Evolutionary conservation across 148 eudicot genomes (phyloP), one percentile per base, ranked within the genome.

Genomic region (Heliosperma pusillum): DNA sequence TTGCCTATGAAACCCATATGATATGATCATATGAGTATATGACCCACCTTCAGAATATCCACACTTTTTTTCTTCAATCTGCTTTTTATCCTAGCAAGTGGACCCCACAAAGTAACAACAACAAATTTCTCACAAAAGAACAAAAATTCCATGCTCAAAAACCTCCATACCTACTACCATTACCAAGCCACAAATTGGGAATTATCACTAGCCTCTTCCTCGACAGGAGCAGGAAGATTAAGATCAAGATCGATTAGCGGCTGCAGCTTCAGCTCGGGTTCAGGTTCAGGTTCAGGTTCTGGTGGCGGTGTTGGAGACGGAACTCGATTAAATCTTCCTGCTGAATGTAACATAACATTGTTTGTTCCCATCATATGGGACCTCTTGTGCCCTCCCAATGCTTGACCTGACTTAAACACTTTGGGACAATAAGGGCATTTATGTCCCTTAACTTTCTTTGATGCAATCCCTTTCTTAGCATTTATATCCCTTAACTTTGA

Each of bases 321-420:
- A 45, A 69, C 19, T 44, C 22, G 71, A 15, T 21, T 44, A 17
- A 42, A 22, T 30, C 44, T 29, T 17, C 42, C 44, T 19, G n/a
- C 70, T 10, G 71, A 67, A 20, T 21, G 52, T 21, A 67, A 11
- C 44, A 57, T 40, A 27, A 17, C 74, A 33, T 10, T 83, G 27
- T 68, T 50, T 52, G 70, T 59, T 47, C 85, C 89, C 26, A 89
- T 69, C 78, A 90, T 85, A 81, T 92, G 97, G 72, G 96, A 83
- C 85, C 98, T 89, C 85, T 95, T 95, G 75, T 95, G 98, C 40
- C 98, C 98, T 8, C 98, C 98, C 65, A 95, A 82, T 67, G 98
- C 98, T 83, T 95, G 98, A 44, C 98, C 98, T 10, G 90, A 88
- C 82, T 86, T 92, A 59, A 86, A 95, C 53, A 90, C 86, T 74